These are phyloP conservation scores for Nakaseomyces sp. DNA, from an alignment of 1,139 yeast species.

Conservation along the genomic window DNA sequence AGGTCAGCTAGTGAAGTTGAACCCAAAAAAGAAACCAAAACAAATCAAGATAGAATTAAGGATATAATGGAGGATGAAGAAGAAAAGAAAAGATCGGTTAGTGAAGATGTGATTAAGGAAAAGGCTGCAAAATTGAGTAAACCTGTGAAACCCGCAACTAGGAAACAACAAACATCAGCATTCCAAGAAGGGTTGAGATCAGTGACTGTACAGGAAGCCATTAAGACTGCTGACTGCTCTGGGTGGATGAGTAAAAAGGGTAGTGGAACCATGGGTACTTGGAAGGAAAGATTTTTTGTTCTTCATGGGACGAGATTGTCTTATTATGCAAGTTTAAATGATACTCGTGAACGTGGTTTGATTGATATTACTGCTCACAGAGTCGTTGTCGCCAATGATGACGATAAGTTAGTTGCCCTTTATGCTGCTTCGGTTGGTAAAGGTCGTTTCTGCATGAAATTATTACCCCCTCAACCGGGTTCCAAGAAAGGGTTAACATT, in stretches of 20 bases:
- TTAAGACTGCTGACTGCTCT: slow-evolving; percentile 61
- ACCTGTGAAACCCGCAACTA: slow-evolving; percentile 21
- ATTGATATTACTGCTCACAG: slow-evolving; percentile 94
- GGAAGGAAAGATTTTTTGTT: slow-evolving; percentile 87
- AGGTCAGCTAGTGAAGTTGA: slow-evolving; percentile 4
- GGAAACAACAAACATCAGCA: slow-evolving; percentile 70
- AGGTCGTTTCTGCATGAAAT: slow-evolving; percentile 83
- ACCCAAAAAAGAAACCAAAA: background rate
- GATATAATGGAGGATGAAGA: slow-evolving; percentile 2
- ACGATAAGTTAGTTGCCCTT: slow-evolving; percentile 70
- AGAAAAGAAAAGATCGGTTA: slow-evolving; percentile 3
- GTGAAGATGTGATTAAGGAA: slow-evolving; percentile 2
- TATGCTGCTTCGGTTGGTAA: slow-evolving; percentile 93
- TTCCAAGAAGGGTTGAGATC: slow-evolving; percentile 84
- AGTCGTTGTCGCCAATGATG: slow-evolving; percentile 65
- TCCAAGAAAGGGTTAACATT: slow-evolving; percentile 89
- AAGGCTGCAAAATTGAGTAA: slow-evolving; percentile 3
- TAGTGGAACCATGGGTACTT: slow-evolving; percentile 67
- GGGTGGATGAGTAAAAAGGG: slow-evolving; percentile 98
- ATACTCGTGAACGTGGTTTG: slow-evolving; percentile 76
- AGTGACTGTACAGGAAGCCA: slow-evolving; percentile 72
- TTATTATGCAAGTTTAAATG: slow-evolving; percentile 69
- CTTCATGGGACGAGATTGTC: slow-evolving; percentile 89
- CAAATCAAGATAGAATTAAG: background rate
- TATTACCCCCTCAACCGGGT: slow-evolving; percentile 97